phyloP scores from a whole-genome alignment of 352 stramenopile genomes.

The Phytophthora macrochlamydospora region DNA sequence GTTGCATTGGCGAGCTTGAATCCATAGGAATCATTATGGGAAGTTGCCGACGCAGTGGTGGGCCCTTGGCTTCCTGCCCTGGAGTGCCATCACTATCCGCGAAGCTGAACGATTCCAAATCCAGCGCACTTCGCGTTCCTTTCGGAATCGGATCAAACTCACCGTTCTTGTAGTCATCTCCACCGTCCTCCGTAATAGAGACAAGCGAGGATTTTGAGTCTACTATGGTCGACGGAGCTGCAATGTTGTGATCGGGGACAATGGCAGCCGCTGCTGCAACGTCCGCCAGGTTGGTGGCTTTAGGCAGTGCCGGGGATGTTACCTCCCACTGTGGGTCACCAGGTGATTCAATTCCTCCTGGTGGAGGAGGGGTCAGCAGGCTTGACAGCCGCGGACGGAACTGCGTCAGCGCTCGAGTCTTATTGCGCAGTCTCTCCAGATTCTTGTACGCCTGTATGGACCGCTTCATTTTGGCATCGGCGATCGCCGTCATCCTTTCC shows the following conservation, averaged over 20 bases:
- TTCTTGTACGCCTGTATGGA: slow-evolving; percentile 52
- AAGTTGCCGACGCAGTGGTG: no score
- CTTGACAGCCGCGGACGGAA: slow-evolving; percentile 35
- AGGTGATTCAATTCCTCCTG: background rate
- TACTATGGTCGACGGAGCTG: background rate
- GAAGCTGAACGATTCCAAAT: background rate
- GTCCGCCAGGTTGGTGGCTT: slow-evolving; percentile 22
- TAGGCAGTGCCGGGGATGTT: background rate
- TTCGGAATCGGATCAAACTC: background rate
- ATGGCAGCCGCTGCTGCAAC: slow-evolving; percentile 8
- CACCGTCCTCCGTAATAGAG: slow-evolving; percentile 22
- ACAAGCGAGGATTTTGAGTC: slow-evolving; percentile 5
- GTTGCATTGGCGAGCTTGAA: slow-evolving; percentile 7
- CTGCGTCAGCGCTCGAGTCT: slow-evolving; percentile 32
- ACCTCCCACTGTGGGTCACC: background rate
- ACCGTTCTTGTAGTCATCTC: slow-evolving; percentile 19
- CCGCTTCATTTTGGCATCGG: slow-evolving; percentile 72
- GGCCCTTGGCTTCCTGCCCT: no score
- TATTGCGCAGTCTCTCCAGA: slow-evolving; percentile 47
- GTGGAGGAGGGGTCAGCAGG: slow-evolving; percentile 17
- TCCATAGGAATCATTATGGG: background rate
- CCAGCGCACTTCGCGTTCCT: background rate
- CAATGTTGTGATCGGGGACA: background rate
- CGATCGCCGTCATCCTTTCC: slow-evolving; percentile 70
- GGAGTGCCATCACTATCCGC: no score